Evolutionary conservation across 371 early-diverging fungal genomes (phyloP).

Genomic region (Haplosporangium sp.): DNA sequence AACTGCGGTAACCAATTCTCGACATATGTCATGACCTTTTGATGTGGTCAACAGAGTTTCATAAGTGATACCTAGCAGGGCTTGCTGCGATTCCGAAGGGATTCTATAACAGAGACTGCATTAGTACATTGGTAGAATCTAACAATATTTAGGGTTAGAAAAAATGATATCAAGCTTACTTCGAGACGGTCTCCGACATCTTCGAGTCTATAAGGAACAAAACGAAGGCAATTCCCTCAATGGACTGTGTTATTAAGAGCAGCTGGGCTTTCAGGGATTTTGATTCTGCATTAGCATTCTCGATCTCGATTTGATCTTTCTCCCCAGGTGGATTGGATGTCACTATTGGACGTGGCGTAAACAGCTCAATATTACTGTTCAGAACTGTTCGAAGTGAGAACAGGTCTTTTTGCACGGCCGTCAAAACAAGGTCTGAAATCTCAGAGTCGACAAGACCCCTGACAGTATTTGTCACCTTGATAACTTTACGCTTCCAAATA

Average conservation of each 20-base stretch:
- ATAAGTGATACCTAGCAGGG: constrained; percentile 65
- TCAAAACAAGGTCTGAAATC: constrained; percentile 55
- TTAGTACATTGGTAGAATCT: background rate
- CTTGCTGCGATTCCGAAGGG: constrained; percentile 53
- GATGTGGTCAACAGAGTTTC: constrained; percentile 70
- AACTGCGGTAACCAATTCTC: constrained; percentile 77
- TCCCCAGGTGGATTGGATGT: constrained; percentile 50
- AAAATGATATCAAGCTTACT: constrained; percentile 34
- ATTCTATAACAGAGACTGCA: constrained; percentile 36
- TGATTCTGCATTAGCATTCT: constrained; percentile 66
- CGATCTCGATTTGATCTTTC: constrained; percentile 49
- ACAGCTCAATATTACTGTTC: constrained; percentile 49
- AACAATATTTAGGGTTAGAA: background rate
- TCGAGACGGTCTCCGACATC: constrained; percentile 66
- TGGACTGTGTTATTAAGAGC: constrained; percentile 69
- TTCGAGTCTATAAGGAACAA: constrained; percentile 77
- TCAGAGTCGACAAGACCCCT: constrained; percentile 53
- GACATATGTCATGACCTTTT: constrained; percentile 71
- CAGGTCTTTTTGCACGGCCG: constrained; percentile 61
- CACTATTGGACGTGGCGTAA: constrained; percentile 32
- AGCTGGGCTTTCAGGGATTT: constrained; percentile 77
- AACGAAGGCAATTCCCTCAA: constrained; percentile 84
- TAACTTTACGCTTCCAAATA: constrained; percentile 75
- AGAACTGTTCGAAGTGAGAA: constrained; percentile 63
- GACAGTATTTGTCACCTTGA: constrained; percentile 48